Conservation (phyloP, 1,284 basidiomycete species). For the Mrakiaceae sp. region DNA sequence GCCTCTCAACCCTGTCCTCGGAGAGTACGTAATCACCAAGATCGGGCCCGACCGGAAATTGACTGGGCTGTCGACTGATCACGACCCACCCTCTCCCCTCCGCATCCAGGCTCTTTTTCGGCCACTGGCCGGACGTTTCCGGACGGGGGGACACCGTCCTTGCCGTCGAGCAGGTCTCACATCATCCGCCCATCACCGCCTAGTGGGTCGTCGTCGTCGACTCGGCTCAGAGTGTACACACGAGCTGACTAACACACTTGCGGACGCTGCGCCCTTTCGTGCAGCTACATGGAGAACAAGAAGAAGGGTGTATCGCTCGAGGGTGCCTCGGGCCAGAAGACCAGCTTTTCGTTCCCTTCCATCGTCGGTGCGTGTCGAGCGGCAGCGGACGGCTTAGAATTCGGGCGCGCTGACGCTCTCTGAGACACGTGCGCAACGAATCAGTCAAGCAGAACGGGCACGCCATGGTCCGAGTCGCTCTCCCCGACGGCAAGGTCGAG, state of each 20-base stretch:
- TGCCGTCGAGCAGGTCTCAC: conserved; percentile 93
- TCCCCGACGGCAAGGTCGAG: conserved; percentile 49
- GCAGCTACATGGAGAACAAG: conserved; percentile 64
- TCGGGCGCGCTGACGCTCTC: not conserved
- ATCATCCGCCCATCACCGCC: conserved; percentile 72
- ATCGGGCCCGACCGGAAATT: not conserved
- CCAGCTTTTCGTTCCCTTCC: conserved; percentile 51
- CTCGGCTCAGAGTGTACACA: not conserved
- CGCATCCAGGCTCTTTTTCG: conserved; percentile 67
- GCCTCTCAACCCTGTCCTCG: conserved; percentile 89
- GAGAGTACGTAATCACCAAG: conserved; percentile 51
- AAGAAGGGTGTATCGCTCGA: conserved; percentile 65
- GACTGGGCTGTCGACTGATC: not conserved
- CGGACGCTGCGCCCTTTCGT: not conserved
- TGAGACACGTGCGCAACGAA: no score
- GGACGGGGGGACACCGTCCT: conserved; percentile 75
- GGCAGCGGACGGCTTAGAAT: not conserved
- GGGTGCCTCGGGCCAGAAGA: conserved; percentile 95
- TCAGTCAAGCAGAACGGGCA: conserved; percentile 91
- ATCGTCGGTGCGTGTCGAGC: conserved; percentile 53
- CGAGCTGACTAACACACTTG: no score
- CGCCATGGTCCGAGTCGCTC: conserved; percentile 62
- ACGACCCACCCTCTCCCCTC: not conserved
- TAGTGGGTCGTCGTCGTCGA: conserved; percentile 21
- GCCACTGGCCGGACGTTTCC: conserved; percentile 70